Base-by-base conservation (phyloP, 2,329 filamentous ascomycete genomes). In the Graphilbum ipis-grandicollis region DNA sequence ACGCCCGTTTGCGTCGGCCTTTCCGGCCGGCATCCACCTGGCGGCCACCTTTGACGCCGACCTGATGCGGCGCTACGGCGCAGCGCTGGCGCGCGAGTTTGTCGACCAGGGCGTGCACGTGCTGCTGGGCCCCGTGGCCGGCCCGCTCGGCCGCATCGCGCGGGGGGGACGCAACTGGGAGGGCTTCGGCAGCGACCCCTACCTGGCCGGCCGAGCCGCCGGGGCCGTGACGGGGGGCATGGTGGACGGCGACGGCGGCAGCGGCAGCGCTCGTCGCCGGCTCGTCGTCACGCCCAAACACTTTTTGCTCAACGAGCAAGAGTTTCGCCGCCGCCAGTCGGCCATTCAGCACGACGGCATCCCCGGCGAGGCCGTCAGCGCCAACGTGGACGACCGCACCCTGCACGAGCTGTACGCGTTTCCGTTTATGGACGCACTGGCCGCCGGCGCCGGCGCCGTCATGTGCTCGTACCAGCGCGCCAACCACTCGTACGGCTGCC, bases 261-360 rank as follows among this genome's bases (percentile, higher is more conserved):
- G n/a, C n/a, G n/a, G n/a, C n/a, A n/a, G n/a, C n/a, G n/a, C n/a
- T n/a, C n/a, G n/a, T n/a, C n/a, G n/a, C n/a, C n/a, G n/a, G n/a
- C n/a, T 88, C 28, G 79, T 92, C 52, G 80, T 83, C 39, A 82
- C 75, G 58, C 74, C 63, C 63, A 88, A 69, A 53, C 66, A 77
- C 48, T 75, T 58, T 38, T 52, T 74, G 19, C 60, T 61, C 7
- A 72, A 79, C 44, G 72, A 78, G 48, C 71, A 77, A 47, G 71
- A 75, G 46, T 62, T 43, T 21, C 50, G 54, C 25, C 41, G 73
- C 51, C 71, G 48, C 37, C 48, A 53, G 3, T 45, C 57, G 32
- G 39, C 38, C 31, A 34, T 30, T 13, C 43, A 46, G 34, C 75
- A 63, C 17, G 49, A 49, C 12, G 65, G 15, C 29, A 7, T 18